These are phyloP conservation scores for Puccinia novopanici DNA, from an alignment of 1,284 basidiomycete species.

Conservation along the genomic window DNA sequence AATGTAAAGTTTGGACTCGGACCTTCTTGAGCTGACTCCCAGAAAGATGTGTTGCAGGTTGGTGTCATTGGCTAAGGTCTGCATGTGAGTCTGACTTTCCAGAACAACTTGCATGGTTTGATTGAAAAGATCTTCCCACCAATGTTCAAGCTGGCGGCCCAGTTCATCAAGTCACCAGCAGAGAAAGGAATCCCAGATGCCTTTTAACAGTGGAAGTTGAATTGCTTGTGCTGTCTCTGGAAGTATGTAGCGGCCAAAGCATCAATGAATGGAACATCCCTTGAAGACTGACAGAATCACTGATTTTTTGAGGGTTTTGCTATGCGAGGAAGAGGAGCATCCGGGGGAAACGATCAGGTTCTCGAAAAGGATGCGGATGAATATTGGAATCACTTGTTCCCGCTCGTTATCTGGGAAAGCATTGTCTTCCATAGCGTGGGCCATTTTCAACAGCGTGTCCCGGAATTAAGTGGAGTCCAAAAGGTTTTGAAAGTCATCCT, in stretches of 20 bases:
- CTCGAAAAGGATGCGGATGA: too few relatives aligned
- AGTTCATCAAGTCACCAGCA: conserved; percentile 81
- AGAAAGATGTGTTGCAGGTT: conserved; percentile 10
- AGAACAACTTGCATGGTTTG: conserved; percentile 69
- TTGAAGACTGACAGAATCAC: conserved; percentile 76
- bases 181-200: conserved; percentile 76
- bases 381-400: too few relatives aligned
- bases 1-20: conserved; percentile 65
- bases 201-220: conserved; percentile 66
- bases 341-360: too few relatives aligned
- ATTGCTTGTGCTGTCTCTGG: conserved; percentile 48
- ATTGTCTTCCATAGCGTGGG: too few relatives aligned
- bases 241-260: conserved; percentile 68
- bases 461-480: conserved; percentile 86
- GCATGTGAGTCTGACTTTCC: conserved; percentile 65
- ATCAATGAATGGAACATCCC: conserved; percentile 77
- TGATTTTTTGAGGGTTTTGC: conserved; percentile 70
- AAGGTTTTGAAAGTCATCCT: conserved; percentile 71
- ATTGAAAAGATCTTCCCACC: conserved; percentile 75
- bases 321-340: too few relatives aligned
- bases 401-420: too few relatives aligned
- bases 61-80: neutral
- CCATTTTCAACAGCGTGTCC: too few relatives aligned
- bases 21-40: conserved; percentile 36
- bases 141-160: conserved; percentile 69